These are phyloP conservation scores for Soucietia sequanensis DNA, from an alignment of 805 yeast species.

Conservation along the genomic window DNA sequence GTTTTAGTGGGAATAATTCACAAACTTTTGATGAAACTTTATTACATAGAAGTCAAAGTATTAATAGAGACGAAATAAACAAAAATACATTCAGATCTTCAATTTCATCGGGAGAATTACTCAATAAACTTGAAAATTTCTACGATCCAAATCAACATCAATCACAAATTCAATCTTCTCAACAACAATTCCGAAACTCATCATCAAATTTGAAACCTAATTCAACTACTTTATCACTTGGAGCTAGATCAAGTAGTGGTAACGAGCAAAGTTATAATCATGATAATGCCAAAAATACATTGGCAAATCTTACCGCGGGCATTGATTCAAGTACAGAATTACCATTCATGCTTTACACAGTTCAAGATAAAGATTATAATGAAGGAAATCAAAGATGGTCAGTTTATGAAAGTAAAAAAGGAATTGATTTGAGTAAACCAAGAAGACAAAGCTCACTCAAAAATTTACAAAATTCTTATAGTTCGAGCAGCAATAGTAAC, in stretches of 20 bases:
- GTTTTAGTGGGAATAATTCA: neutral
- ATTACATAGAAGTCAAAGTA: neutral
- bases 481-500: too few species aligned
- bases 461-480: too few species aligned
- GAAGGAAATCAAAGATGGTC: constrained; percentile 25
- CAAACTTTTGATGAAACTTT: constrained; percentile 9
- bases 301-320: constrained; percentile 25
- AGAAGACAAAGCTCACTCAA: too few species aligned
- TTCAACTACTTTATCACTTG: neutral
- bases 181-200: too few species aligned
- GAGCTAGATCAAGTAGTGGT: constrained; percentile 2
- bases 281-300: constrained; percentile 5
- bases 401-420: constrained; percentile 22
- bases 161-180: neutral
- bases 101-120: constrained; percentile 30
- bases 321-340: constrained; percentile 23
- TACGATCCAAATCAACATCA: constrained; percentile 4
- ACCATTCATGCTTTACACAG: constrained; percentile 29
- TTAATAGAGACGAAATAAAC: constrained; percentile 7
- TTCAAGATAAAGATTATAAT: constrained; percentile 24
- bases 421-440: too few species aligned
- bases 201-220: constrained; percentile 2
- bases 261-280: constrained; percentile 5
- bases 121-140: constrained; percentile 21
- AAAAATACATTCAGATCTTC: constrained; percentile 16